Evolutionary conservation across 495 filamentous ascomycete genomes (phyloP), one percentile per base, ranked within the genome.

Genomic region (Friedmanniomyces simplex): DNA sequence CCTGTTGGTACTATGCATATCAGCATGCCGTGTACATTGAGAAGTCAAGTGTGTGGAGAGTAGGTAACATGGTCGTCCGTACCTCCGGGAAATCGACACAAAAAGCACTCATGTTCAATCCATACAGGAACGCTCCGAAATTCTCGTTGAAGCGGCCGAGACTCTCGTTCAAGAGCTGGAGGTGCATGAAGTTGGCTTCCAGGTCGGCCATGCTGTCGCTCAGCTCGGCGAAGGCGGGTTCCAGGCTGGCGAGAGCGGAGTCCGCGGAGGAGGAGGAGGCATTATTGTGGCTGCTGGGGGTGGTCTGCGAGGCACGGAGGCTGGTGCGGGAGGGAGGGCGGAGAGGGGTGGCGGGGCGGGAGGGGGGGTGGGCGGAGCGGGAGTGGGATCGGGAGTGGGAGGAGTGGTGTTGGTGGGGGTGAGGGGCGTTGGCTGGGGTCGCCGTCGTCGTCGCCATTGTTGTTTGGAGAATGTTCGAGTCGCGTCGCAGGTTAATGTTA

Each of bases 71-170:
- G 30, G 4, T 43, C 4, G 2, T n/a, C 25, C 64, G 54, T 74
- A 91, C 90, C 81, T 98, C 94, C 0, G 89, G 88, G 68, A 97
- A 97, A 72, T 97, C 93, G 37, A 97, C 91, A 69, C 93, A 98
- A 67, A 96, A 98, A 4, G 94, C 93, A 71, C 96, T 97, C 88
- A 98, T 94, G 63, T 97, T 96, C 69, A 98, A 67, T 2, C 93
- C 93, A 60, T 97, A 97, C 52, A 98, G 67, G 63, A 98, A 97
- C 66, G 83, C 87, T 0, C 91, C 91, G 68, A 98, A 98, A 70
- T 84, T 93, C 77, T 98, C 93, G 68, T 86, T 91, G 70, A 98
- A 98, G 10, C 93, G 81, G 41, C 89, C 83, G 70, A 98, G 66
- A 63, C 88, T 95, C 74, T 98, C 91, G 68, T 98, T 90, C 88